A percentile compares a stretch with the other conserved stretches of the same genome.
Evolutionary conservation across 2,329 filamentous ascomycete species (phyloP).

Genomic region (Intubia oerlemansii): DNA sequence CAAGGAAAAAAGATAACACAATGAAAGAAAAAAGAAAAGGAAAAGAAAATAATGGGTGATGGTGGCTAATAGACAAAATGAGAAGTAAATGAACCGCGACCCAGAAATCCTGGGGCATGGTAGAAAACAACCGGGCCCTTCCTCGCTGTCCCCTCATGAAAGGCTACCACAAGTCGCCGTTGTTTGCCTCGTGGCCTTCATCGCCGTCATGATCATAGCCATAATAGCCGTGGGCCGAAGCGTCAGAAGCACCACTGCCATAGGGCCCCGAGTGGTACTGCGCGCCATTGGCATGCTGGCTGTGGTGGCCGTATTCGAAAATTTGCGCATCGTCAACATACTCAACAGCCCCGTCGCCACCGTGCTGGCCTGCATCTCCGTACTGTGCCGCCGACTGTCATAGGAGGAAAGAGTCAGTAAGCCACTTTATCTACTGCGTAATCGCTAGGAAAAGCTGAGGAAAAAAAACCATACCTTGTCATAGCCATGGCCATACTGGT

Average conservation of each 20-base stretch:
- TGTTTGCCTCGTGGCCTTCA: conserved; percentile 1
- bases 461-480: too few relatives aligned
- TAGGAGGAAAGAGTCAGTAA: too few relatives aligned
- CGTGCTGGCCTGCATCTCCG: conserved; percentile 10
- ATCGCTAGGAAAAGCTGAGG: too few relatives aligned
- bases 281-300: conserved; percentile 1
- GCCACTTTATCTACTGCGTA: too few relatives aligned
- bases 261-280: conserved; percentile 1
- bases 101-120: too few relatives aligned
- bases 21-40: too few relatives aligned
- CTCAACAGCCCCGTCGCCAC: conserved; percentile 7
- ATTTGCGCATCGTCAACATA: conserved; percentile 15
- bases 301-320: conserved; percentile 15
- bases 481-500: conserved; percentile 16
- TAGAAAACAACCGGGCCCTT: too few relatives aligned
- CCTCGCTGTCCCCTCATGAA: too few relatives aligned
- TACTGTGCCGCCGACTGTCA: conserved; percentile 12
- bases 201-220: conserved; percentile 9
- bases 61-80: too few relatives aligned
- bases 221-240: conserved; percentile 8
- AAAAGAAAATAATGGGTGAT: background rate
- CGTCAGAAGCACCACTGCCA: background rate
- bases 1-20: too few relatives aligned
- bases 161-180: conserved; percentile 12
- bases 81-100: too few relatives aligned